Percentiles rank a stretch among this genome's conserved stretches.
Evolutionary conservation across 179 eudicot species (phyloP).

Genomic region (Beta lomatogona): DNA sequence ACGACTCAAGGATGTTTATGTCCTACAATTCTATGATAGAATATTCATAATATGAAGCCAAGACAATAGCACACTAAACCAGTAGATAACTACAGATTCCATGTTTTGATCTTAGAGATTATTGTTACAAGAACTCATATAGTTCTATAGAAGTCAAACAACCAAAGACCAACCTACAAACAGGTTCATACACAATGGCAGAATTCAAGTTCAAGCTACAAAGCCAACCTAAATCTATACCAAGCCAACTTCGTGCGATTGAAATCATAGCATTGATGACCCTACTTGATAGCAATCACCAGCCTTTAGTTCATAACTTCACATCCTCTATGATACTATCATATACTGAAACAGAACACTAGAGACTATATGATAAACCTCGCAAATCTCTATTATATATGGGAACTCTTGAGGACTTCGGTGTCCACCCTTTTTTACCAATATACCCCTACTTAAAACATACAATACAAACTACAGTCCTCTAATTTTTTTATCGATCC

Average conservation of each 20-base stretch:
- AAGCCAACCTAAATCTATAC: background rate
- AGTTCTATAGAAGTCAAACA: background rate
- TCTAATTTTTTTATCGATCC: too few species aligned
- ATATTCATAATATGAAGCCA: background rate
- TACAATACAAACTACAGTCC: too few species aligned
- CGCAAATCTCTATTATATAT: too few species aligned
- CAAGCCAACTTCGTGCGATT: background rate
- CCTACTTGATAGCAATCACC: background rate
- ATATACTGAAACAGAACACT: background rate
- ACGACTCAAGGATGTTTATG: background rate
- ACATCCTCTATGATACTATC: background rate
- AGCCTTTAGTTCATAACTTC: background rate
- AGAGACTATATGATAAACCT: background rate
- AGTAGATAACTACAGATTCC: background rate
- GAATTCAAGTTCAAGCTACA: too few species aligned
- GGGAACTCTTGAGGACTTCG: too few species aligned
- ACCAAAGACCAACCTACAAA: background rate
- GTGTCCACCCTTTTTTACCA: too few species aligned
- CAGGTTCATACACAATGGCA: background rate
- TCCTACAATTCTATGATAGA: background rate
- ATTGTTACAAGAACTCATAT: background rate
- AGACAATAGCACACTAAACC: background rate
- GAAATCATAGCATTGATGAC: background rate
- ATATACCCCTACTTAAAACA: too few species aligned
- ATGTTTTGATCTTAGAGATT: background rate